These are phyloP conservation scores for Salvia splendens DNA, from an alignment of 257 asterid genomes.

Conservation along the genomic window DNA sequence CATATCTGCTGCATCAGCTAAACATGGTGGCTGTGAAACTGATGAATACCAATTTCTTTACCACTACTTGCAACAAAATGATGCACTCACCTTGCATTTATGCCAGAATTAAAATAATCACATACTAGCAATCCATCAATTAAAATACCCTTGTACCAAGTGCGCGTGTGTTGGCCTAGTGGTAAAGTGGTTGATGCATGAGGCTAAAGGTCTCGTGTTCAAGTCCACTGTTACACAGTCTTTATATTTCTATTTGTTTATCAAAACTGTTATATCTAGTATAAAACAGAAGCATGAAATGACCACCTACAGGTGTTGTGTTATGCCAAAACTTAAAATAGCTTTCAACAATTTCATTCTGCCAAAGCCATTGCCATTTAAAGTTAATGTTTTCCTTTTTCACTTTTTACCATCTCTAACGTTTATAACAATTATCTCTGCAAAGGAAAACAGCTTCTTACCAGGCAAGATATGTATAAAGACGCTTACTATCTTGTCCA, in stretches of 20 bases:
- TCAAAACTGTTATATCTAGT: neutral
- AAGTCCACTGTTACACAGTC: too few relatives aligned
- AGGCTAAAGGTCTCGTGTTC: too few relatives aligned
- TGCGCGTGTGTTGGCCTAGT: too few relatives aligned
- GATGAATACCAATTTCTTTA: neutral
- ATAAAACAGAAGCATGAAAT: too few relatives aligned
- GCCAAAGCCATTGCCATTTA: conserved; percentile 18
- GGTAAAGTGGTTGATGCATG: too few relatives aligned
- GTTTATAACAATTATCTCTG: neutral
- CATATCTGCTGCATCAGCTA: conserved; percentile 22
- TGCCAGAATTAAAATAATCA: neutral
- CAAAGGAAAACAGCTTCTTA: conserved; percentile 42
- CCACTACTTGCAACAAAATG: neutral
- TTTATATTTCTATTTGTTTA: too few relatives aligned
- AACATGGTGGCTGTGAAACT: neutral
- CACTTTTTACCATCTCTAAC: neutral
- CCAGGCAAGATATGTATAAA: conserved; percentile 97
- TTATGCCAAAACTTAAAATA: neutral
- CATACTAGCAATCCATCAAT: neutral
- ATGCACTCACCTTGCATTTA: neutral
- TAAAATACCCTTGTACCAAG: too few relatives aligned
- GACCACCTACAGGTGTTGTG: neutral
- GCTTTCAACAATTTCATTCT: neutral
- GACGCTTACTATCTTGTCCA: conserved; percentile 96
- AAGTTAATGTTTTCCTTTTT: neutral